Evolutionary conservation across 2,329 filamentous ascomycete genomes (phyloP).

Genomic region (Pseudogymnoascus sp.): DNA sequence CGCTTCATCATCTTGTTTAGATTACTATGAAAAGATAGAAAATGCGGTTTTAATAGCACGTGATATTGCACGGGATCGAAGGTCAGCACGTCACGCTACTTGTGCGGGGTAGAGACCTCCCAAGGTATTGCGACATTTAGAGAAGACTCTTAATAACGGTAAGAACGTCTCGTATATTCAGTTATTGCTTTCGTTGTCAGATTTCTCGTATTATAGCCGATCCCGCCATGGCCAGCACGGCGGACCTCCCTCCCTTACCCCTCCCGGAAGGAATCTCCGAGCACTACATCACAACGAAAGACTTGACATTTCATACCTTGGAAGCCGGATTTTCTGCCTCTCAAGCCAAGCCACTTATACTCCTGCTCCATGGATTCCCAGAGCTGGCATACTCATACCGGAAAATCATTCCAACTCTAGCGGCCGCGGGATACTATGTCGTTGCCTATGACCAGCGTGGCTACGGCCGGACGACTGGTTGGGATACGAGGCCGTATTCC

Average conservation of each 20-base stretch:
- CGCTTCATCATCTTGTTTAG: background rate
- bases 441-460: slow-evolving; percentile 63
- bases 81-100: background rate
- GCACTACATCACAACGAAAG: slow-evolving; percentile 50
- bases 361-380: slow-evolving; percentile 61
- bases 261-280: slow-evolving; percentile 49
- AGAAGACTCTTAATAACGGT: background rate
- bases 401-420: slow-evolving; percentile 52
- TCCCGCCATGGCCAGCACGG: slow-evolving; percentile 23
- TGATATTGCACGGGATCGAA: background rate
- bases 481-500: slow-evolving; percentile 44
- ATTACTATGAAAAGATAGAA: background rate
- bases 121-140: background rate
- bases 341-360: slow-evolving; percentile 44
- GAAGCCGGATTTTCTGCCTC: slow-evolving; percentile 41
- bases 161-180: background rate
- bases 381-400: slow-evolving; percentile 66
- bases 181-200: background rate
- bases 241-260: slow-evolving; percentile 26
- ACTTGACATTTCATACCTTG: slow-evolving; percentile 55
- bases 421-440: slow-evolving; percentile 54
- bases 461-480: slow-evolving; percentile 58
- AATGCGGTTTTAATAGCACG: background rate
- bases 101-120: background rate
- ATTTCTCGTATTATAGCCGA: background rate